Conservation (phyloP, 371 early-diverging fungal species). For the Actinomortierella wolfii region DNA sequence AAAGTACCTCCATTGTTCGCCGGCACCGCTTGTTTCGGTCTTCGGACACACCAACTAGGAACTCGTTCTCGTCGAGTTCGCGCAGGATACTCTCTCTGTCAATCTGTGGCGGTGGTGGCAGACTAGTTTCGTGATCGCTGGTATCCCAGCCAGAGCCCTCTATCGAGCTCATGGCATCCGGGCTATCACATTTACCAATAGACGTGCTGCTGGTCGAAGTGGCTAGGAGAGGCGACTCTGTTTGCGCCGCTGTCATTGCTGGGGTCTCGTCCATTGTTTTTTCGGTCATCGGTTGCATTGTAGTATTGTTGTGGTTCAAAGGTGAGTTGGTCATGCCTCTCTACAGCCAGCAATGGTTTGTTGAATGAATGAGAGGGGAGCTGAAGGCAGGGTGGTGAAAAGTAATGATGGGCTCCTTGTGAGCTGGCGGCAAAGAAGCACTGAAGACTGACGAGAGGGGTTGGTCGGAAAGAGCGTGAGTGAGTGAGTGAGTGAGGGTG, state of each 20-base stretch:
- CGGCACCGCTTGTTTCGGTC: conserved; percentile 90
- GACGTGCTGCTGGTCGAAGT: conserved; percentile 18
- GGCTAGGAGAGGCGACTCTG: conserved; percentile 11
- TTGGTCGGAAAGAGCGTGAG: no score
- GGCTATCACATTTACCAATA: conserved; percentile 43
- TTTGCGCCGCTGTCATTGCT: conserved; percentile 4
- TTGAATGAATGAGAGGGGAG: not conserved
- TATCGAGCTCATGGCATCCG: conserved; percentile 38
- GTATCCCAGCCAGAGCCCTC: conserved; percentile 28
- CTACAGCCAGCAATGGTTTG: not conserved
- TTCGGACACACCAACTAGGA: conserved; percentile 77
- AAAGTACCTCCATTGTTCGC: conserved; percentile 92
- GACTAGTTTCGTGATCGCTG: conserved; percentile 4
- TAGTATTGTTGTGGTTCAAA: not conserved
- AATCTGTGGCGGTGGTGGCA: conserved; percentile 5
- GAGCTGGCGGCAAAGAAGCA: no score
- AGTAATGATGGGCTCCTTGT: not conserved
- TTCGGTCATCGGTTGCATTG: no score
- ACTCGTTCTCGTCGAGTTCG: conserved; percentile 43
- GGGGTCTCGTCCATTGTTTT: not conserved
- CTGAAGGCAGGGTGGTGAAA: not conserved
- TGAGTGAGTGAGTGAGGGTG: no score
- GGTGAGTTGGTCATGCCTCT: no score
- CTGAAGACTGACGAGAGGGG: no score
- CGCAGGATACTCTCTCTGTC: conserved; percentile 14